Base-by-base conservation (phyloP, 495 filamentous ascomycete genomes). In the Aspergillus mulundensis region DNA sequence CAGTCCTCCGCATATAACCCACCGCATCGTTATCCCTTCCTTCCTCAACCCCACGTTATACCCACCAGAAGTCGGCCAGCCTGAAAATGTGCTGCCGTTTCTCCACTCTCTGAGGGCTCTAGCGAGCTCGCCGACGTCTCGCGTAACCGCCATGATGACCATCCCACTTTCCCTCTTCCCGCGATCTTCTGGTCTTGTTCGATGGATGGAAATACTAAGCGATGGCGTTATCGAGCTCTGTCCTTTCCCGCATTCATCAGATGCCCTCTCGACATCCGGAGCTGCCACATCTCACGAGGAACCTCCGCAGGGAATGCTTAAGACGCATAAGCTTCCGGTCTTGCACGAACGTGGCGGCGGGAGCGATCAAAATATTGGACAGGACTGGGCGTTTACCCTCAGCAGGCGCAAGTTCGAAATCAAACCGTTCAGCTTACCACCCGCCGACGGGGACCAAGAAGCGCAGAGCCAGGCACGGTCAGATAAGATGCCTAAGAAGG, bases 211-310 rank as follows among this genome's bases (percentile, higher is more conserved):
- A 68, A 68, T 91, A 8, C 77, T 97, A 14, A 81, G 77, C 62
- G 93, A 97, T 61, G 90, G 91, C 14, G 90, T 96, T 14, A 69
- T 97, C 15, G 91, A 96, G 71, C 78, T 98, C 14, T 84, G 89
- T 30, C 91, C 94, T 0, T 88, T 98, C 57, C 88, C 88, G 43
- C 82, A 89, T 56, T 81, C 74, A 14, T 77, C 83, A 3, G 79
- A 83, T 39, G 73, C 84, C 12, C 75, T 79, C 46, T 77, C 81
- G 8, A 75, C 77, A 11, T 78, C 73, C 0, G 83, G 70, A 56
- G 83, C 73, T 46, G 76, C 67, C 7, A 80, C 76, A 32, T 62
- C 75, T 5, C 71, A 74, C 7, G 87, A 91, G 47, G 90, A 96
- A 50, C 83, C 85, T 34, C 85, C 89, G 3, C 93, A 97, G 61